Base-by-base conservation (phyloP, 768 basidiomycete species). In the Psilocybe cubensis region DNA sequence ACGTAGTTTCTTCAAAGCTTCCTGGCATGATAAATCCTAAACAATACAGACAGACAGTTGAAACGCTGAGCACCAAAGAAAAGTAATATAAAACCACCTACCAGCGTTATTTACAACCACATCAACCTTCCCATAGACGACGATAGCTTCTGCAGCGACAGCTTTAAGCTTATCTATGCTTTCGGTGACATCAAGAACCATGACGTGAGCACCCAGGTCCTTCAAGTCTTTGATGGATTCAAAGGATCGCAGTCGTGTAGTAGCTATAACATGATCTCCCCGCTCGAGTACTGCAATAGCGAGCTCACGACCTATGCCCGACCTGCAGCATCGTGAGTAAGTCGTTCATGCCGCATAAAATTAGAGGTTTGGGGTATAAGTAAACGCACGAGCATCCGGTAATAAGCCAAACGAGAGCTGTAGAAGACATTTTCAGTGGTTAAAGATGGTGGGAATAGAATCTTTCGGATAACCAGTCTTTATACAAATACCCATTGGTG, bases 261-360 rank as follows among this genome's bases (percentile, higher is more conserved):
- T 79, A 0, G 79, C 81, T 53, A 82, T 80, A 12, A 82, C 82
- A 33, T 72, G 74, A 58, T 83, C 79, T 9, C 78, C 79, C 9
- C 81, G 72, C 17, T 73, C 70, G 28, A 83, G 72, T 9, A 76
- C 75, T 17, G 70, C 70, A 4, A 74, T 58, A 1, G 79, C 74
- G 3, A 79, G 66, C 21, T 74, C 68, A 6, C 72, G 69, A 5
- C 77, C 79, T 23, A 79, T 58, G 7, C 78, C 76, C 27, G 75
- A 71, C 4, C 73, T 74, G 21, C 5, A 33, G 9, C 8, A 31
- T 11, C 14, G 5, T 10, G 12, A 5, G 29, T 21, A 7, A 14
- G 9, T 10, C 27, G 12, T 23, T 6, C 3, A 25, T 28, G n/a
- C n/a, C n/a, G n/a, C n/a, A n/a, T n/a, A n/a, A n/a, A 4, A 33